Base-by-base conservation (phyloP, 768 basidiomycete genomes). In the Plicaturopsis crispa region DNA sequence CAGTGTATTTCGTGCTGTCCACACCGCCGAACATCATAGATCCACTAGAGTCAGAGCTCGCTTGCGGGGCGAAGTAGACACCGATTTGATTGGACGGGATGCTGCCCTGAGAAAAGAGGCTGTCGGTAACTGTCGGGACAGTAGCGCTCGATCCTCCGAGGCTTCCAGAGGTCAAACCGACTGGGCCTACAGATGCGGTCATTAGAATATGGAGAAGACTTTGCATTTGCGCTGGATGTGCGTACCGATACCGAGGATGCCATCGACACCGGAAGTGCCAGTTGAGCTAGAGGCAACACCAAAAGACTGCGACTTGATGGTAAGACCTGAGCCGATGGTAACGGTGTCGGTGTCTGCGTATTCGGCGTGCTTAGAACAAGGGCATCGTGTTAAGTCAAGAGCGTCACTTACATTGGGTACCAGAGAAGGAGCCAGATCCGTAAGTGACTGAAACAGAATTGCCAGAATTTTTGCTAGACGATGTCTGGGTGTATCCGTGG, bases 381-480 rank as follows among this genome's bases (percentile, higher is more conserved):
- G n/a, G n/a, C n/a, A n/a, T n/a, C n/a, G n/a, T n/a, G n/a, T n/a
- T n/a, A n/a, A n/a, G n/a, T n/a, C n/a, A n/a, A n/a, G n/a, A n/a
- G 21, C n/a, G 33, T 4, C 3, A 40, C 53, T 24, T 35, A 69
- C 31, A 5, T 35, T 44, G 6, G 43, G 19, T n/a, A n/a, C 79
- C 78, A 26, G 66, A 68, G 60, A 81, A 78, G 3, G 60, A 68
- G n/a, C 78, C 80, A 24, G 72, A 73, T 36, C 80, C 79, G 44
- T 84, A 84, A 5, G 55, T 52, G 24, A 79, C 73, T 16, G 66
- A 53, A 6, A 48, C 42, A 19, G 35, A n/a, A 1, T 44, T 33
- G 3, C 51, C 54, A 14, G 54, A 55, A 35, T 45, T 23, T 7
- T 33, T 12, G 18, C 53, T 51, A 4, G 43, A 44, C 22, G 18